Percentiles rank a stretch among this genome's conserved stretches.
These are phyloP conservation scores for Aspergillus novoparasiticus DNA, from an alignment of 2,329 filamentous ascomycete species.

Conservation along the genomic window DNA sequence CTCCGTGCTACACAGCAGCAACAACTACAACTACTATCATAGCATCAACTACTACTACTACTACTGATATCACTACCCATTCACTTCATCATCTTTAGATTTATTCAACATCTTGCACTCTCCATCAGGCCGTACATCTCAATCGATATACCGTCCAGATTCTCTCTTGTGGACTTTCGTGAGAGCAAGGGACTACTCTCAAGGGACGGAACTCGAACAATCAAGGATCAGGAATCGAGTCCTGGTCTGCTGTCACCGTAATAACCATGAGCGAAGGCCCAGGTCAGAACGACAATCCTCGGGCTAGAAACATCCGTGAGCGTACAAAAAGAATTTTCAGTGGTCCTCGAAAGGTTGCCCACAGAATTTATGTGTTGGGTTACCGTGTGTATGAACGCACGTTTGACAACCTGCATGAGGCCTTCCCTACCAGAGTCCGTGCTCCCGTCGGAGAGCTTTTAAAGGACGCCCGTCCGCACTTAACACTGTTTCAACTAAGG, in stretches of 20 bases:
- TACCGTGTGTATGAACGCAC: not conserved
- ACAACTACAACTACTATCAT: not conserved
- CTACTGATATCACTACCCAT: not conserved
- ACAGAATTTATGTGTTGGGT: too few relatives aligned
- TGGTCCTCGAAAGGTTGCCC: too few relatives aligned
- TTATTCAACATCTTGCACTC: not conserved
- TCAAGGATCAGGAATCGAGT: not conserved
- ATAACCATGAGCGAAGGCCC: too few relatives aligned
- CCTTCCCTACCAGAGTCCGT: not conserved
- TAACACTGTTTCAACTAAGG: not conserved
- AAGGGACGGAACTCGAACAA: not conserved
- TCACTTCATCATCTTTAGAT: not conserved
- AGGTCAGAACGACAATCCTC: too few relatives aligned
- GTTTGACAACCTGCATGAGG: not conserved
- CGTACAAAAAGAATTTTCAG: too few relatives aligned
- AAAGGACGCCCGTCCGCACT: not conserved
- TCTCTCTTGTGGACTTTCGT: accelerated
- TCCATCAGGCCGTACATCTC: not conserved
- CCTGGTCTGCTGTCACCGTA: not conserved
- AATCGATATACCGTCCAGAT: not conserved
- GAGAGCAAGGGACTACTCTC: not conserved
- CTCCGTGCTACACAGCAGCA: not conserved
- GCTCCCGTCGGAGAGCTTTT: not conserved
- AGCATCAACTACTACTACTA: not conserved
- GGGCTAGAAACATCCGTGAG: too few relatives aligned